Evolutionary conservation across 148 eudicot species (phyloP).

Genomic region (Rhododendron ferrugineum): DNA sequence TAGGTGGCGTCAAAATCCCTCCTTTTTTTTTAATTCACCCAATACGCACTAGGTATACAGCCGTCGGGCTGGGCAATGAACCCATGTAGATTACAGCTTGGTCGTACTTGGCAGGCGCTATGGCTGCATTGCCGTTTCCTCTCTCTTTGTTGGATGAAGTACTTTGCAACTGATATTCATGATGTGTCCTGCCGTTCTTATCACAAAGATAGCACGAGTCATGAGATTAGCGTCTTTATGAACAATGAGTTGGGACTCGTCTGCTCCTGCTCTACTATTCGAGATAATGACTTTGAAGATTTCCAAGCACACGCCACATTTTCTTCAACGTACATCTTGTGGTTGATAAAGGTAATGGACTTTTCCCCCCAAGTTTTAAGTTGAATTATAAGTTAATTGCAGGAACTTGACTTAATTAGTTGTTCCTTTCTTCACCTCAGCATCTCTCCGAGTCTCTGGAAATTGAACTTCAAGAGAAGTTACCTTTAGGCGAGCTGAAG

Average conservation of each 20-base stretch:
- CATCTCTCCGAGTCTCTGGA: constrained; percentile 28
- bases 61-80: background rate
- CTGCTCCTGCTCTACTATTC: constrained; percentile 44
- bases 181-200: constrained; percentile 4
- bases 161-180: constrained; percentile 27
- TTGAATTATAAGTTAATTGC: background rate
- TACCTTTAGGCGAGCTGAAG: constrained; percentile 29
- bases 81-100: background rate
- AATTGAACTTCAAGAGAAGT: constrained; percentile 28
- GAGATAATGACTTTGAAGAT: constrained; percentile 63
- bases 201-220: constrained; percentile 7
- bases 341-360: constrained; percentile 53
- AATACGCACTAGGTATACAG: background rate
- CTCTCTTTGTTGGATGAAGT: constrained; percentile 53
- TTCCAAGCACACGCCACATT: constrained; percentile 58
- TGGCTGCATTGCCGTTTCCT: constrained; percentile 94
- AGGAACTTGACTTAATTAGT: background rate
- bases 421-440: constrained; percentile 24
- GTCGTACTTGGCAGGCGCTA: constrained; percentile 51
- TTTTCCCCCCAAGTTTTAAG: background rate
- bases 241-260: constrained; percentile 43
- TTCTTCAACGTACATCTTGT: constrained; percentile 59
- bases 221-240: constrained; percentile 25
- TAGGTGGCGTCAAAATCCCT: background rate
- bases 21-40: background rate